Base-by-base conservation (phyloP, 148 eudicot genomes). In the Amaranthus hypochondriacus region DNA sequence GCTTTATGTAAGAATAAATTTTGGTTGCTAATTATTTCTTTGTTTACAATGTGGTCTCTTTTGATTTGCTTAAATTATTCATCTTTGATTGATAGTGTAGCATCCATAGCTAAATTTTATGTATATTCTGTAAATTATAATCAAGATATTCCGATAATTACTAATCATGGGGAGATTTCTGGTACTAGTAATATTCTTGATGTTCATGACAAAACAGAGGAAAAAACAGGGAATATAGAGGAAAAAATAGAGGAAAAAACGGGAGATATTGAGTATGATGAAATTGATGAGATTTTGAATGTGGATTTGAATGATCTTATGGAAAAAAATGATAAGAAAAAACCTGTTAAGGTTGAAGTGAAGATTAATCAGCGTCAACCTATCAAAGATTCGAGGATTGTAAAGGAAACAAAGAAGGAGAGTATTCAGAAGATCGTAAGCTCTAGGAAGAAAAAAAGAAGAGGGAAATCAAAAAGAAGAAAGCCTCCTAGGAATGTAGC, bases 31-130 rank as follows among this genome's bases (percentile, higher is more conserved):
- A 64, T 78, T 63, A n/a, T 83, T 28, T 66, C 78, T 1, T 69
- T 83, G 43, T 81, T 83, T 53, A 52, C 77, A 43, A n/a, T 83
- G 11, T 83, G 86, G 86, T 78, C 81, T 42, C 62, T 83, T 72
- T 75, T 83, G 13, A 73, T 83, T 53, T 81, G 77, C 63, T 73
- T 83, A 2, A 83, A 81, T 76, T 83, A 83, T 60, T 75, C 84
- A 1, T 83, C 86, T 47, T 56, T 83, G 73, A 78, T 83, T 14
- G 53, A 62, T 53, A 80, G 81, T 54, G 82, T 81, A 50, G 66
- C 81, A 6, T 75, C 83, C 0, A 60, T 83, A 56, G 80, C 86
- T 13, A 75, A 50, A 62, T 78, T 62, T 57, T 83, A 83, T 49
- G 82, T 81, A 4, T 80, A 83, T 58, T 80, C 83, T 46, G 79